These are phyloP conservation scores for Globisporangium nunn DNA, from an alignment of 352 stramenopile species.

Conservation along the genomic window DNA sequence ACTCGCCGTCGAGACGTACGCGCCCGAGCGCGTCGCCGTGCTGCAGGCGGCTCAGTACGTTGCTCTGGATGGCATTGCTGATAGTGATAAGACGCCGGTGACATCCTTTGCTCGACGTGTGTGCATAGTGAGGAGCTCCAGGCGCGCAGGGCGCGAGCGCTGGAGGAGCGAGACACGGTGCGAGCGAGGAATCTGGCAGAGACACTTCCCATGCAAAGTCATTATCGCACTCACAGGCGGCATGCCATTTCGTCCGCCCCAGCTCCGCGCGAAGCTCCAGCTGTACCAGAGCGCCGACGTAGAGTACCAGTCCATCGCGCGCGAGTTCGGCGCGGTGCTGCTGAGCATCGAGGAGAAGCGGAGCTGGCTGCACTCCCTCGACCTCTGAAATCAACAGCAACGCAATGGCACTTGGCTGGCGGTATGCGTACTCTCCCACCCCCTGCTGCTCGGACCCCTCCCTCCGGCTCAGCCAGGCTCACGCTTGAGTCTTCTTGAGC, in stretches of 20 bases:
- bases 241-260: background rate
- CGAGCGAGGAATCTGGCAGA: no score
- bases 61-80: no score
- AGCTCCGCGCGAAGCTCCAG: slow-evolving; percentile 29
- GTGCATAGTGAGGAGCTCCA: slow-evolving; percentile 17
- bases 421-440: no score
- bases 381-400: no score
- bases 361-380: no score
- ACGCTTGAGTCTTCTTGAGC: no score
- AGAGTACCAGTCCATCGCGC: slow-evolving; percentile 30
- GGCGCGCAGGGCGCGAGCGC: slow-evolving; percentile 14
- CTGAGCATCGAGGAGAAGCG: no score
- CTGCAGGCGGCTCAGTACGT: slow-evolving; percentile 21
- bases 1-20: slow-evolving; percentile 28
- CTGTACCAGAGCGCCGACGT: slow-evolving; percentile 24
- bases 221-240: background rate
- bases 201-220: background rate
- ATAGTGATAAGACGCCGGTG: no score
- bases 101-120: background rate
- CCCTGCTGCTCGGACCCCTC: no score
- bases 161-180: slow-evolving; percentile 18
- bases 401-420: no score
- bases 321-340: slow-evolving; percentile 18
- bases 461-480: no score
- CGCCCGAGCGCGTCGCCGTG: slow-evolving; percentile 12